Evolutionary conservation across 2,329 filamentous ascomycete species (phyloP), one percentile per base, ranked within the genome.

Genomic region (Aspergillus vadensis): DNA sequence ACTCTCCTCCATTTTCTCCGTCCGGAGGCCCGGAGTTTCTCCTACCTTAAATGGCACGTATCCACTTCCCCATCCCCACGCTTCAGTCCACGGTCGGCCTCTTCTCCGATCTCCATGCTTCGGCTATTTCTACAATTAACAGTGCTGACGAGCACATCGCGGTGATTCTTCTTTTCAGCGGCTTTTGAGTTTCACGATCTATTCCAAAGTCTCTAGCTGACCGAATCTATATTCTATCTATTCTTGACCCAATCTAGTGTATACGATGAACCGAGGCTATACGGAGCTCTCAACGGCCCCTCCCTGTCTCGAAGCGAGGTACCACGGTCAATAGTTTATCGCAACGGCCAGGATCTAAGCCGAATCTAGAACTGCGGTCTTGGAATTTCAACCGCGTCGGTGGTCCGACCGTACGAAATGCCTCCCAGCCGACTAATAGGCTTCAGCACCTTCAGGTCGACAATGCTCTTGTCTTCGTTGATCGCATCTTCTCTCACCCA

Each of bases 401-500:
- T 87, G 0, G 85, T 80, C 47, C 92, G 83, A 0, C 84, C 89
- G 73, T 97, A 98, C 0, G 89, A 89, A 68, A 97, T 96, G 1
- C 94, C 94, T 25, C 94, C 94, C 23, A 97, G 70, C 39, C 94
- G 85, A 65, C 86, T 86, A 15, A 97, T 83, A 0, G 94, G 92
- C 63, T 86, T 86, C 58, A 97, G 77, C 8, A 96, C 82, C 78
- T 88, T 83, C 10, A 91, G 86, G 74, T 96, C 90, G 59, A 98
- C 81, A 44, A 91, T 69, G 66, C 87, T 91, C 70, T 82, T 84
- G 8, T 92, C 88, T 72, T 91, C 86, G 68, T 96, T 91, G 62
- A 97, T 80, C 2, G 92, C 92, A 77, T 97, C 94, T 73, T 96
- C 91, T 56, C 93, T 80, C 2, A 88, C 92, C 92, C 93, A 97